A percentile compares a stretch with the other conserved stretches of the same genome.
Conservation (phyloP, 2,329 filamentous ascomycete species). For the Xylariaceae sp. region DNA sequence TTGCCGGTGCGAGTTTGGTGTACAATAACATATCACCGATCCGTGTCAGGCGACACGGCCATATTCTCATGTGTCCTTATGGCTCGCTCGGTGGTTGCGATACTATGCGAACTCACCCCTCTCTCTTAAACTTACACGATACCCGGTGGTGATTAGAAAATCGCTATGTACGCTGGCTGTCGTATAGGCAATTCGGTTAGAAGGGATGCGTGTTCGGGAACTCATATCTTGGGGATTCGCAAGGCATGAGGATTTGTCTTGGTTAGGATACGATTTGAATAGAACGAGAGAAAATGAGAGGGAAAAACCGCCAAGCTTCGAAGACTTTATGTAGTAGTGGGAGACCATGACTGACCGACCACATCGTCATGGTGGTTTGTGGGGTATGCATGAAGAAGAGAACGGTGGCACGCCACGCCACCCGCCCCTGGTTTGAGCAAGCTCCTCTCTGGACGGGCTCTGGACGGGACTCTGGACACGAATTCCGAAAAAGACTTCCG, state of each 20-base stretch:
- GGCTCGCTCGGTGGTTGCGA: not conserved
- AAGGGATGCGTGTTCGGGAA: not conserved
- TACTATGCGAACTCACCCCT: slow-evolving; percentile 6
- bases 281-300: not conserved
- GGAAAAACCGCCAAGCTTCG: no score
- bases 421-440: not conserved
- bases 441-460: not conserved
- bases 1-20: slow-evolving; percentile 59
- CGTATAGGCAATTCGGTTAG: not conserved
- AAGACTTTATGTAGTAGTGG: no score
- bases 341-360: not conserved
- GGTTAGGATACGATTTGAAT: not conserved
- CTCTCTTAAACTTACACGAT: slow-evolving; percentile 14
- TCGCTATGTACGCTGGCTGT: not conserved
- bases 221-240: not conserved
- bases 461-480: no score
- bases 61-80: slow-evolving; percentile 20
- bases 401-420: not conserved
- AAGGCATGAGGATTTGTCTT: not conserved
- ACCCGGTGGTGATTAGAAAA: not conserved
- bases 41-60: slow-evolving; percentile 14
- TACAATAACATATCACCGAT: slow-evolving; percentile 57
- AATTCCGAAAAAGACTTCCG: not conserved
- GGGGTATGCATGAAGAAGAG: not conserved
- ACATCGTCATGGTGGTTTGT: not conserved